Percentiles rank a stretch among this genome's conserved stretches.
phyloP scores from a whole-genome alignment of 2,329 filamentous ascomycete genomes.

The Lachnellula suecica region DNA sequence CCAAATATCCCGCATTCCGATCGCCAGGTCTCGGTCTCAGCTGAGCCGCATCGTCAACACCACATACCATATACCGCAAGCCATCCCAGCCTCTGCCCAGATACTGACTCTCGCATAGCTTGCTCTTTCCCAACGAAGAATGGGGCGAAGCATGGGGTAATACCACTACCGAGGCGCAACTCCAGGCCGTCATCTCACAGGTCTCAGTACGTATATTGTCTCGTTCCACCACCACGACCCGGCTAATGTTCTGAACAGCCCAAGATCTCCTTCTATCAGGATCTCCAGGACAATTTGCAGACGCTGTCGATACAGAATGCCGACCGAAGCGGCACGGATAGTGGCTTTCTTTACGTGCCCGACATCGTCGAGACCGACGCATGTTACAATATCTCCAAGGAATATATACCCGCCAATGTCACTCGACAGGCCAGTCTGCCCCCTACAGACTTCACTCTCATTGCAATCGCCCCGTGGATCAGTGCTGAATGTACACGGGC shows the following conservation, averaged over 20 bases:
- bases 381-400: constrained; percentile 62
- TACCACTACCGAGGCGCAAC: constrained; percentile 14
- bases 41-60: constrained; percentile 1
- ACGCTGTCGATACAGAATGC: constrained; percentile 72
- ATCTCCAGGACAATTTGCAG: constrained; percentile 61
- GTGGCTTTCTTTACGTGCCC: constrained; percentile 85
- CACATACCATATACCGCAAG: background rate
- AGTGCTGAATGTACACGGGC: constrained; percentile 68
- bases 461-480: constrained; percentile 88
- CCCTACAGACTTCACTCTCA: constrained; percentile 66
- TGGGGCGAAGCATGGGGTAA: constrained; percentile 30
- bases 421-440: constrained; percentile 72
- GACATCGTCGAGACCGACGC: constrained; percentile 56
- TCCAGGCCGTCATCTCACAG: constrained; percentile 21
- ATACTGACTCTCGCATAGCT: constrained; percentile 21
- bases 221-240: background rate
- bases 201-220: constrained; percentile 22
- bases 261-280: constrained; percentile 30
- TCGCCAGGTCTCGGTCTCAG: background rate
- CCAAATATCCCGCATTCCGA: background rate
- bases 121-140: constrained; percentile 31
- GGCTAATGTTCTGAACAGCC: constrained; percentile 20
- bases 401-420: constrained; percentile 72
- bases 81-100: background rate
- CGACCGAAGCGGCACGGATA: constrained; percentile 58